Base-by-base conservation (phyloP, 805 yeast genomes). In the Saccharomycopsis sp. region DNA sequence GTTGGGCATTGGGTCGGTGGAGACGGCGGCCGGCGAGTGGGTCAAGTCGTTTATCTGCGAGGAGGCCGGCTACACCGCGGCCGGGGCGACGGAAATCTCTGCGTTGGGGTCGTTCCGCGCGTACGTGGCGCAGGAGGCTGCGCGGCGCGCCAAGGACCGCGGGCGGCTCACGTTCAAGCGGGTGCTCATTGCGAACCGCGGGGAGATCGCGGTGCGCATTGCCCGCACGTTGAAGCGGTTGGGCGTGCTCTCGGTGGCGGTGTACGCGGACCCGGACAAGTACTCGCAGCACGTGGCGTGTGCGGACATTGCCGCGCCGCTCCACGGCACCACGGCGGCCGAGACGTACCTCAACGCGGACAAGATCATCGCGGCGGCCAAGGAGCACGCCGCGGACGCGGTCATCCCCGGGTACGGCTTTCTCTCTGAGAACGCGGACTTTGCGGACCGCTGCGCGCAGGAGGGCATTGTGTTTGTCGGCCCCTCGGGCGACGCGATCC, bases 391-490 rank as follows among this genome's bases (percentile, higher is more conserved):
- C 3, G 89, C 97, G 37, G 89, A 94, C 69, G 98, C 97, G n/a
- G 91, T 92, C 63, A 87, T 94, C 63, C 99, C 99, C 3, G 99
- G 99, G 60, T 92, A 94, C 69, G 99, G 99, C 2, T 92, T 92
- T 78, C 75, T 92, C 47, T 89, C 97, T 16, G 99, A 92, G 73
- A 92, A 92, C 70, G 97, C 98, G 21, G 97, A 89, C 58, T 92
- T 92, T 68, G 88, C 97, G 52, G 97, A 91, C 69, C 81, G 90
- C 67, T 85, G 97, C 75, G 86, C 75, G 24, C 74, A 73, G 56
- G 96, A 88, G 70, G 95, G 94, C 41, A 85, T 92, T 64, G 87
- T 85, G 1, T 92, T 92, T 73, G 95, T 92, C 51, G 99, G 99
- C n/a, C 99, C 99, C 16, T 79, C 92, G 15, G 97, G 97, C 55